Evolutionary conservation across 1,284 basidiomycete species (phyloP).

Genomic region (Fomitiporia mediterranea): DNA sequence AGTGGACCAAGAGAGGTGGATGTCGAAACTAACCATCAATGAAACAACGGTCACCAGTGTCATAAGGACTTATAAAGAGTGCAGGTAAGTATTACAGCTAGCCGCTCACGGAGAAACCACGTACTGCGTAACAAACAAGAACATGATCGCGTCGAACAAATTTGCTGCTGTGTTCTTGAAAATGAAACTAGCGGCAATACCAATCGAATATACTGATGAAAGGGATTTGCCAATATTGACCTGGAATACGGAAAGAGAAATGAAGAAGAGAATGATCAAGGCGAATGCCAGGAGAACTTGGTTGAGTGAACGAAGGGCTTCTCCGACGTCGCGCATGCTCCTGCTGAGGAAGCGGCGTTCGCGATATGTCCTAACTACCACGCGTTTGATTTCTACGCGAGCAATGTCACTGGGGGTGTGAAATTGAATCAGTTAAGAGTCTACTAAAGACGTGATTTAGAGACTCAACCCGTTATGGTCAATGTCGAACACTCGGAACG

Average conservation of each 20-base stretch:
- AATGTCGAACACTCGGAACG: conserved; percentile 72
- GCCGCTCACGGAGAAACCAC: conserved; percentile 25
- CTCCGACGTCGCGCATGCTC: conserved; percentile 68
- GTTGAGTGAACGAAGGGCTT: conserved; percentile 59
- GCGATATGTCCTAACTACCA: conserved; percentile 68
- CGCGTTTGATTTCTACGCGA: conserved; percentile 71
- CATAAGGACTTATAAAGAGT: conserved; percentile 50
- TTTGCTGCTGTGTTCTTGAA: conserved; percentile 68
- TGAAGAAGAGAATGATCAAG: conserved; percentile 62
- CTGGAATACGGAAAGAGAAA: conserved; percentile 66
- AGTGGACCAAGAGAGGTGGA: not conserved
- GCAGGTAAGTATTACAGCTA: conserved; percentile 22
- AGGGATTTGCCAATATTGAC: conserved; percentile 56
- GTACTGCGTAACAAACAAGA: conserved; percentile 74
- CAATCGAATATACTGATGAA: conserved; percentile 64
- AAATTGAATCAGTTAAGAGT: not conserved
- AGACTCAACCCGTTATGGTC: conserved; percentile 57
- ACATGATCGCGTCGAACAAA: conserved; percentile 75
- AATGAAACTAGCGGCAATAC: conserved; percentile 68
- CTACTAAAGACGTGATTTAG: not conserved
- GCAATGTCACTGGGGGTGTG: conserved; percentile 49
- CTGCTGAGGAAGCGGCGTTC: conserved; percentile 67
- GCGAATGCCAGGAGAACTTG: conserved; percentile 59
- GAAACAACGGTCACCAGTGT: conserved; percentile 73
- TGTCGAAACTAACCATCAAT: conserved; percentile 46